Base-by-base conservation (phyloP, 305 asterid species). In the Lippia alba region DNA sequence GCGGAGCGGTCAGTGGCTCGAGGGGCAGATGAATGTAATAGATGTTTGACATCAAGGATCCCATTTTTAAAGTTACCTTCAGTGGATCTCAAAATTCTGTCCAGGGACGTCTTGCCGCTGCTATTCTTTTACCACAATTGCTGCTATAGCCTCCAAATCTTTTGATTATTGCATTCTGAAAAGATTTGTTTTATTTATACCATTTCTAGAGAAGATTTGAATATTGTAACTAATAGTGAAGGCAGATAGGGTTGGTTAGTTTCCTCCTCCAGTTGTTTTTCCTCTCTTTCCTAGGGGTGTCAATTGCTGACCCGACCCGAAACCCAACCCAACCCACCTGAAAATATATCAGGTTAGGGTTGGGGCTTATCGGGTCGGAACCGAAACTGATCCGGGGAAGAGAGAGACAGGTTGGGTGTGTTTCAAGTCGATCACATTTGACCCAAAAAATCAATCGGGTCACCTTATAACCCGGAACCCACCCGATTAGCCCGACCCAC, bases 211-310 rank as follows among this genome's bases (percentile, higher is more conserved):
- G 16, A 56, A 32, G 2, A 30, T 30, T 11, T 19, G 6, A 60
- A 56, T 34, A 66, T 20, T 44, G 32, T 65, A 69, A 12, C 7
- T 14, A 54, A 41, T 41, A 56, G 46, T 39, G 61, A 46, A 36
- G 61, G 3, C 5, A 33, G 24, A n/a, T 44, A 55, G 64, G 6
- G 16, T 69, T n/a, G 6, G 16, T 69, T n/a, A 64, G 44, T 15
- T 67, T 89, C 98, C 97, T 93, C 97, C 72, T 82, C 76, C 45
- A 51, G 83, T 77, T 63, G 8, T 75, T 87, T 86, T 61, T 81
- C 85, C 41, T 91, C 97, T 76, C 92, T 84, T 79, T 91, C 91
- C 80, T 89, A n/a, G n/a, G n/a, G n/a, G n/a, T n/a, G n/a, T n/a
- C n/a, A n/a, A n/a, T n/a, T n/a, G n/a, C n/a, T n/a, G n/a, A n/a